Base-by-base conservation (phyloP, 2,329 filamentous ascomycete species). In the Trichophyton rubrum region DNA sequence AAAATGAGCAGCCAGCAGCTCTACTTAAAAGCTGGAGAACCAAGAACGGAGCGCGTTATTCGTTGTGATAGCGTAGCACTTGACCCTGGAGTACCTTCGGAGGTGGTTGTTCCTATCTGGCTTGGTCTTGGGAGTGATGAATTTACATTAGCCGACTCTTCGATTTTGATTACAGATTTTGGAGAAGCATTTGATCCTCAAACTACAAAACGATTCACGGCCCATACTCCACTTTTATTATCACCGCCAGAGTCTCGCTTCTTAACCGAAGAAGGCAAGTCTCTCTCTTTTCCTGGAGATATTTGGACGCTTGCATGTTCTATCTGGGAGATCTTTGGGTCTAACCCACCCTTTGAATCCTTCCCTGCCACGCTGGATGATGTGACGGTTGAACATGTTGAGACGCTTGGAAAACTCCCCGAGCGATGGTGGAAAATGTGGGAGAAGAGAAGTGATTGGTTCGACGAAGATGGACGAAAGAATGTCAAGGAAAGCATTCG, bases 241-340 rank as follows among this genome's bases (percentile, higher is more conserved):
- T 53, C 61, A 38, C 64, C 58, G 7, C 61, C 61, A 11, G 61
- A 65, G 60, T 33, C 62, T 1, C 40, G 6, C 56, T 64, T 64
- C 22, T 30, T 60, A 40, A 53, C 11, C 53, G 20, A 58, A 56
- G 55, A 33, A 15, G 51, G 61, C 56, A 56, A 64, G 7, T 60
- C 70, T 1, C 69, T 74, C 38, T 68, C 69, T 3, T 70, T 69
- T 35, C 24, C 67, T 9, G 69, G 67, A 3, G 71, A 75, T 59
- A 71, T 72, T 11, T 75, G 72, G 72, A 73, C 69, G 17, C 66
- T 74, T 17, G 68, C 64, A 0, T 74, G 70, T 57, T 60, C 65
- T 1, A 72, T 74, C n/a, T 75, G 68, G 64, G 69, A 67, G 40
- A 58, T 75, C 5, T 65, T 75, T 30, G 67, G 66, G n/a, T 59